Evolutionary conservation across 257 asterid species (phyloP).

Genomic region (Gardenia jasminoides): DNA sequence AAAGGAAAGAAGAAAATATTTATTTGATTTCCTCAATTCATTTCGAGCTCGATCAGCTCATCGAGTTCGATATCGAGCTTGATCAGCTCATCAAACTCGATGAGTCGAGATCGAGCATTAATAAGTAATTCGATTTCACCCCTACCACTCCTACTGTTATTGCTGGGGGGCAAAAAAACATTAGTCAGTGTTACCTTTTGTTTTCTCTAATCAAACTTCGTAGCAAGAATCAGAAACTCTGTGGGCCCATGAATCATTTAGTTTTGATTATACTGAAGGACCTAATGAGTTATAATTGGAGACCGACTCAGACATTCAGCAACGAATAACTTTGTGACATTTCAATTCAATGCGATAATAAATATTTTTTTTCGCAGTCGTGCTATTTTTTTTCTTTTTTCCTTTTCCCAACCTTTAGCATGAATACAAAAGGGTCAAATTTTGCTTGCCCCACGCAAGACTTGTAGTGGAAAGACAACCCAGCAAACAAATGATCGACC

Average conservation of each 20-base stretch:
- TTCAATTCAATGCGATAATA: neutral
- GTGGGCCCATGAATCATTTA: neutral
- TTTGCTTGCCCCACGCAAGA: neutral
- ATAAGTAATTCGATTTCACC: no score
- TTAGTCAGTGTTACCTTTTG: no score
- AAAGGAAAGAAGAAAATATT: no score
- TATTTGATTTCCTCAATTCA: no score
- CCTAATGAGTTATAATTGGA: no score
- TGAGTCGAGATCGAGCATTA: no score
- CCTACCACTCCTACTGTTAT: no score
- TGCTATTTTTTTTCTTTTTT: no score
- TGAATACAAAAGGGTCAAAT: neutral
- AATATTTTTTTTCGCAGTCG: neutral
- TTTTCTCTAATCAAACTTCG: neutral
- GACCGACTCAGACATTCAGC: neutral
- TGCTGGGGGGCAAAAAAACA: no score
- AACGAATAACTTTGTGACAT: neutral
- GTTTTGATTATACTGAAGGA: neutral
- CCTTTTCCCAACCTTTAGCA: neutral
- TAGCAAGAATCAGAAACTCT: neutral
- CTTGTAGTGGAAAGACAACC: constrained; percentile 2
- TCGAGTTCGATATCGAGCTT: no score
- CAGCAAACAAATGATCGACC: constrained; percentile 1
- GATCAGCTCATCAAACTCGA: no score
- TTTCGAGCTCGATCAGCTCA: no score